Evolutionary conservation across 345 rosid genomes (phyloP), one percentile per base, ranked within the genome.

Genomic region (Anastatica hierochuntica): DNA sequence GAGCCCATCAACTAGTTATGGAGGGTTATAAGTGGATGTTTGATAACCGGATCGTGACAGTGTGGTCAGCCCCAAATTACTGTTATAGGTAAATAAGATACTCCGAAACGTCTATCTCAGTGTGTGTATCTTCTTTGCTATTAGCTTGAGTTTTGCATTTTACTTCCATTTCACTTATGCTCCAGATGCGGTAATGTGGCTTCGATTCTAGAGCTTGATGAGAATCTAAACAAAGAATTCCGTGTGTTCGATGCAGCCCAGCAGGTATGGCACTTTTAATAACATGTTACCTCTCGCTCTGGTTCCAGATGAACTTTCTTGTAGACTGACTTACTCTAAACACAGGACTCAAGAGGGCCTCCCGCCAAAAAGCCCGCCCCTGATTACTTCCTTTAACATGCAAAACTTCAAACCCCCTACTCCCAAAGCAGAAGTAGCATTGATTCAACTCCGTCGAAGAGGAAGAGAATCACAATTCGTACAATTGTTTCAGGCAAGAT

Each of bases 11-110:
- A 63, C 71, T 90, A 76, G 97, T 86, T 14, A 86, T 86, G 97
- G 96, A 90, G 54, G 97, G 96, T 56, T 90, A 78, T 60, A 86
- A 86, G 61, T 86, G 96, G 96, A 82, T 86, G 97, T 84, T 86
- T 66, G 82, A 79, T 58, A 66, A 63, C 38, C 95, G 86, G 72
- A 82, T 90, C 44, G 94, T 90, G 56, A 90, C 94, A 4, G 96
- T 90, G 31, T 90, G 97, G 96, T 90, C 96, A 1, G 97, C 97
- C 55, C 97, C 97, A 1, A 31, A 31, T 31, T 31, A 31, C 36
- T 10, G n/a, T 31, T 31, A 90, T 66, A 84, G 94, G 97, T 90
- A 74, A 35, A 12, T 12, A 30, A 27, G 10, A 6, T 29, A 27
- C 29, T 48, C 39, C 26, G 8, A 39, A n/a, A 18, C 26, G 33